Base-by-base conservation (phyloP, 2,329 filamentous ascomycete genomes). In the Cadophora gregata region DNA sequence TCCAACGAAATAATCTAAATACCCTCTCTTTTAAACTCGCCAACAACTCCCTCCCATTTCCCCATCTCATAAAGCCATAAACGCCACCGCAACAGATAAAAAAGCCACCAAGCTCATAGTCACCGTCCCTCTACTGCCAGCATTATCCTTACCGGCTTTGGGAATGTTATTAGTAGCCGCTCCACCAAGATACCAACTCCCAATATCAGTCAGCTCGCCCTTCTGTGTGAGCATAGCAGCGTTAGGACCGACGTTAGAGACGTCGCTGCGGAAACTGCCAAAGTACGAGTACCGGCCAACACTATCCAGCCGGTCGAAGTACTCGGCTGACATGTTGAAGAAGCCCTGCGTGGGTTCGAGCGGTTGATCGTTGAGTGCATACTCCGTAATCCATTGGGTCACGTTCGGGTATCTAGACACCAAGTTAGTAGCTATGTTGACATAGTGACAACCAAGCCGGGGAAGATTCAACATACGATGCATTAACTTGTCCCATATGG, bases 371-470 rank as follows among this genome's bases (percentile, higher is more conserved):
- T 80, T 77, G 62, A 84, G 83, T 45, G 89, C 91, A 77, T 90
- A 93, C 78, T 96, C 92, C 29, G 92, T 95, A 12, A 95, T 82
- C 92, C 92, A 95, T 68, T 94, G 86, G 3, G 85, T 82, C 38
- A 82, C 81, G 68, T 85, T 83, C 9, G 87, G 88, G 77, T 87
- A 90, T 27, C 67, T 69, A 14, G 10, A 53, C 25, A 16, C 36
- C n/a, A 12, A 38, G 61, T 68, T 38, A 69, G 67, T 63, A 27
- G 31, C 36, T 19, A 31, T 38, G 6, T 33, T 9, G 12, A 24
- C 27, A 24, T 42, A 42, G 5, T 14, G 27, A n/a, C 31, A 12
- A 65, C n/a, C 12, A 16, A 38, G 21, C 42, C 42, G 38, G 61
- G 19, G 33, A 51, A 24, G 42, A 10, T 48, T 58, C n/a, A 58